Evolutionary conservation across 2,329 filamentous ascomycete genomes (phyloP).

Genomic region (Chrysosporium queenslandicum): DNA sequence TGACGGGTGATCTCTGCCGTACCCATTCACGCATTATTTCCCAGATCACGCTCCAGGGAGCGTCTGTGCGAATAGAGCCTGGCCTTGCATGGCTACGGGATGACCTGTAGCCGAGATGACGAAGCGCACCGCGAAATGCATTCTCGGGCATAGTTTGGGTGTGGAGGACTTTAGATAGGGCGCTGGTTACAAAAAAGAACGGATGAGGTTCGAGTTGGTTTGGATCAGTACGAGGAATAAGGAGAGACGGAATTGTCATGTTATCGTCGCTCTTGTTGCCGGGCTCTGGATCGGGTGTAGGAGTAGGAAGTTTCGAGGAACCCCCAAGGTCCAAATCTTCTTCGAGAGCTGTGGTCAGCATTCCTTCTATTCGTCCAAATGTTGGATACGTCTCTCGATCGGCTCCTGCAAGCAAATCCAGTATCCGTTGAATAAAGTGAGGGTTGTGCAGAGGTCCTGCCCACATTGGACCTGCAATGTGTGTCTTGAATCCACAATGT

Average conservation of each 20-base stretch:
- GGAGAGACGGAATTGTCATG: slow-evolving; percentile 21
- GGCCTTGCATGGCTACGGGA: slow-evolving; percentile 81
- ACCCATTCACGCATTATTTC: slow-evolving; percentile 89
- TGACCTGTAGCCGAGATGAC: slow-evolving; percentile 68
- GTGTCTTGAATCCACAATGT: slow-evolving; percentile 78
- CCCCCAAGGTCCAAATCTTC: slow-evolving; percentile 44
- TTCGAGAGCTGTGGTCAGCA: slow-evolving; percentile 80
- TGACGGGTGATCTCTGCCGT: slow-evolving; percentile 67
- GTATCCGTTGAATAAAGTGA: slow-evolving; percentile 68
- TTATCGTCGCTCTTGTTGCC: neutral
- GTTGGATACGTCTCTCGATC: slow-evolving; percentile 68
- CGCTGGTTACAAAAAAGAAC: slow-evolving; percentile 75
- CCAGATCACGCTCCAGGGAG: slow-evolving; percentile 83
- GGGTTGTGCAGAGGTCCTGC: slow-evolving; percentile 77
- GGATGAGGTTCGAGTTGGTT: slow-evolving; percentile 62
- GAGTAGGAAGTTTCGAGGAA: slow-evolving; percentile 12
- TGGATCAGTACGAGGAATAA: slow-evolving; percentile 45
- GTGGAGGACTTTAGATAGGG: slow-evolving; percentile 65
- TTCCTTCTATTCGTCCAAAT: slow-evolving; percentile 70
- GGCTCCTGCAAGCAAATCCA: slow-evolving; percentile 59
- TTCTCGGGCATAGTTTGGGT: slow-evolving; percentile 71
- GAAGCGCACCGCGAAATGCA: slow-evolving; percentile 68
- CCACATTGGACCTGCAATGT: slow-evolving; percentile 91
- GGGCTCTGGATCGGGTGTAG: slow-evolving; percentile 7
- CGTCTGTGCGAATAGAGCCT: slow-evolving; percentile 87